Percentiles rank a stretch among this genome's conserved stretches.
phyloP scores from a whole-genome alignment of 208 protist species.

The Trichomonas vaginalis region DNA sequence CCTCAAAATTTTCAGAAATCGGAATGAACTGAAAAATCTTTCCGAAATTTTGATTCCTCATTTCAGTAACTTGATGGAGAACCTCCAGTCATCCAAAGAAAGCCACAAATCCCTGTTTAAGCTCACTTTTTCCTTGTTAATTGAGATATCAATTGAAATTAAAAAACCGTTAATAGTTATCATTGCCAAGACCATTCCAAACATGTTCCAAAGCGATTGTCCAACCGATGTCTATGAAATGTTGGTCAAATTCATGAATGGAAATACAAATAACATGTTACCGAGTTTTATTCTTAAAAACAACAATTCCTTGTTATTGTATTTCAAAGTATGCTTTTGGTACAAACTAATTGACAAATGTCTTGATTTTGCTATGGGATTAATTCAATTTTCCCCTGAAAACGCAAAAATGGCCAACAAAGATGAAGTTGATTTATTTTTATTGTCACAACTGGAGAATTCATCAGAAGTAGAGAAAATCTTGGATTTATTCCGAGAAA shows the following conservation, averaged over 20 bases:
- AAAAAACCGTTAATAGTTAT: not conserved
- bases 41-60: not conserved
- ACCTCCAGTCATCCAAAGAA: not conserved
- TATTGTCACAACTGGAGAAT: not conserved
- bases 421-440: not conserved
- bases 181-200: not conserved
- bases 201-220: not conserved
- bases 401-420: not conserved
- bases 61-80: not conserved
- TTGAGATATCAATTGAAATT: not conserved
- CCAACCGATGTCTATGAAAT: not conserved
- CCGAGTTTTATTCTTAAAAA: not conserved
- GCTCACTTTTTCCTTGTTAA: not conserved
- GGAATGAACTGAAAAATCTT: not conserved
- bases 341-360: not conserved
- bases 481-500: not conserved
- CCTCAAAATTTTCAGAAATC: not conserved
- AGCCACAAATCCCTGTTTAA: not conserved
- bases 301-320: not conserved
- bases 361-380: not conserved
- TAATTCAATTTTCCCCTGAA: not conserved
- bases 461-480: not conserved
- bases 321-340: not conserved
- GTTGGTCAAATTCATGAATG: not conserved
- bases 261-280: not conserved